These are phyloP conservation scores for Kwoniella mangroviensis DNA, from an alignment of 768 basidiomycete genomes.

Conservation along the genomic window DNA sequence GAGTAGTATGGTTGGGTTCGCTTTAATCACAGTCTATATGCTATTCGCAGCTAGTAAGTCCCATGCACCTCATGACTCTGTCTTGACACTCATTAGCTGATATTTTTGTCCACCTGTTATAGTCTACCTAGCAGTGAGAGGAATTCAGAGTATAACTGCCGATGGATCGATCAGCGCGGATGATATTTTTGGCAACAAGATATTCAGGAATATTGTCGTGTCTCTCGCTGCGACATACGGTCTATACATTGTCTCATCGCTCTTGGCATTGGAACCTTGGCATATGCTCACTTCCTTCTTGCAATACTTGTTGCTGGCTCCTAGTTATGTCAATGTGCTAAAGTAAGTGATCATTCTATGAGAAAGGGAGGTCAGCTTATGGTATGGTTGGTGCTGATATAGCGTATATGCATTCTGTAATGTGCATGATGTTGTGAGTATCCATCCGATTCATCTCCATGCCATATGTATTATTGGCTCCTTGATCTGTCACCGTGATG, in stretches of 20 bases:
- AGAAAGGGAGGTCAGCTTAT: neutral
- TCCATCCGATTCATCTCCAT: neutral
- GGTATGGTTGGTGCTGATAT: neutral
- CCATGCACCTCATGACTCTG: neutral
- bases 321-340: slow-evolving; percentile 89
- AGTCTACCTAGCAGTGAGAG: slow-evolving; percentile 81
- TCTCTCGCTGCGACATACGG: slow-evolving; percentile 87
- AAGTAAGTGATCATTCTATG: slow-evolving; percentile 68
- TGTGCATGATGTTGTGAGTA: slow-evolving; percentile 55
- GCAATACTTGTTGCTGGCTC: slow-evolving; percentile 72
- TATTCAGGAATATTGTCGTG: slow-evolving; percentile 80
- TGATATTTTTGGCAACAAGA: slow-evolving; percentile 71
- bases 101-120: slow-evolving; percentile 56
- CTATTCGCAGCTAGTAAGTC: slow-evolving; percentile 62
- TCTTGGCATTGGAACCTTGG: slow-evolving; percentile 91
- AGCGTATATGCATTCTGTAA: slow-evolving; percentile 67
- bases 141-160: slow-evolving; percentile 67
- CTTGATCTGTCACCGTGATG: slow-evolving; percentile 5
- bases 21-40: slow-evolving; percentile 93
- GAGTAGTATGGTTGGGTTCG: slow-evolving; percentile 82
- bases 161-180: slow-evolving; percentile 61
- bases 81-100: neutral
- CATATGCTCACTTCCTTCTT: slow-evolving; percentile 96
- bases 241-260: slow-evolving; percentile 77
- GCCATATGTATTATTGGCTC: neutral